Evolutionary conservation across 2,329 filamentous ascomycete species (phyloP).

Genomic region (Scortechinia acanthostroma): DNA sequence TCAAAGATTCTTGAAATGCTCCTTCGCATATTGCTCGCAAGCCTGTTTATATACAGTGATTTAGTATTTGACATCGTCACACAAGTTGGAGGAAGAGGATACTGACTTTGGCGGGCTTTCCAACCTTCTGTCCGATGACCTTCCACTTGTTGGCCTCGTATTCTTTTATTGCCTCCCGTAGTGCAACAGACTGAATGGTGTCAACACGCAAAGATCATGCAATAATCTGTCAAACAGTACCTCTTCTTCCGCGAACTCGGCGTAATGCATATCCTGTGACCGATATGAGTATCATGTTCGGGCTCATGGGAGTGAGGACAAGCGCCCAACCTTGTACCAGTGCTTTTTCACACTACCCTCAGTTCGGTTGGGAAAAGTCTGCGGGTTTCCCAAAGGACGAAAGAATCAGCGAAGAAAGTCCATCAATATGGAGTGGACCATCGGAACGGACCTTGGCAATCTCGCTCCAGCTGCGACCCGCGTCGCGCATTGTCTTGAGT

Average conservation of each 20-base stretch:
- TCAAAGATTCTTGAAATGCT: constrained; percentile 2
- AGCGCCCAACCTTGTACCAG: constrained; percentile 59
- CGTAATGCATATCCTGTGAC: constrained; percentile 65
- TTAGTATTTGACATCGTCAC: not conserved
- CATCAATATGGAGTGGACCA: not conserved
- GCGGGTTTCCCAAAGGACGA: not conserved
- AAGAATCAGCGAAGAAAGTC: not conserved
- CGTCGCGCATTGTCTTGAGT: constrained; percentile 60
- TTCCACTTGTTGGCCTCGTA: constrained; percentile 70
- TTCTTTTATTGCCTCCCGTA: constrained; percentile 65
- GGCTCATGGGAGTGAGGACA: not conserved
- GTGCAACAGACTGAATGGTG: constrained; percentile 36
- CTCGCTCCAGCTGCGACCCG: constrained; percentile 63
- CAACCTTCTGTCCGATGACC: constrained; percentile 61
- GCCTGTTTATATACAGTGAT: not conserved
- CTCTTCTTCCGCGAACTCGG: constrained; percentile 67
- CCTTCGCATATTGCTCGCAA: constrained; percentile 2
- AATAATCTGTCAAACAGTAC: too few relatives aligned
- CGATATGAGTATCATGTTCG: not conserved
- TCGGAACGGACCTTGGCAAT: constrained; percentile 42
- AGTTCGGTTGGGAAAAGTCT: constrained; percentile 61
- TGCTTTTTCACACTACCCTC: constrained; percentile 72
- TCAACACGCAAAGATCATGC: not conserved
- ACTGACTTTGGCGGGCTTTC: constrained; percentile 64
- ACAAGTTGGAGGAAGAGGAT: constrained; percentile 5